These are phyloP conservation scores for Digitaria exilis DNA, from an alignment of 202 grass and related monocot species.

Conservation along the genomic window DNA sequence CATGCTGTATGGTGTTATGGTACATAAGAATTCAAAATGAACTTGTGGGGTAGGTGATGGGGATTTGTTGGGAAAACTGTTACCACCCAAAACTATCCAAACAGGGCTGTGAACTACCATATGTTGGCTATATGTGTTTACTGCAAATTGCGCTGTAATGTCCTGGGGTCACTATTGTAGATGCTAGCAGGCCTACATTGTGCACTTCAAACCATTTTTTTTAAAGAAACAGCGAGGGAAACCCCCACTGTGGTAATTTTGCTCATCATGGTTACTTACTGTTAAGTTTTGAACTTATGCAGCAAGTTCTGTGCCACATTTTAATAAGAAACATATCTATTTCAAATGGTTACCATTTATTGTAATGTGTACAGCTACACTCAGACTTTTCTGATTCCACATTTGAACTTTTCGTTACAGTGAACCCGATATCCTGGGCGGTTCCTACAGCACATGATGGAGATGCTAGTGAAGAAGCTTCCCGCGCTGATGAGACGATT, in stretches of 20 bases:
- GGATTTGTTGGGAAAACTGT: neutral
- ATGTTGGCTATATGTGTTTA: conserved; percentile 11
- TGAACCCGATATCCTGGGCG: conserved; percentile 55
- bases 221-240: too few species aligned
- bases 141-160: neutral
- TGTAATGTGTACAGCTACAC: neutral
- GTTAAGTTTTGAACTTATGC: neutral
- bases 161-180: neutral
- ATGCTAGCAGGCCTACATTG: conserved; percentile 7
- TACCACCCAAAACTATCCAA: neutral
- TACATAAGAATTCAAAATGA: conserved; percentile 25
- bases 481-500: conserved; percentile 19
- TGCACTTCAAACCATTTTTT: neutral
- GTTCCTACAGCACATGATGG: conserved; percentile 22
- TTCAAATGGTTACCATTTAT: conserved; percentile 1
- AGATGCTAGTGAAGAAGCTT: conserved; percentile 20
- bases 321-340: conserved; percentile 7
- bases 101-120: conserved; percentile 9
- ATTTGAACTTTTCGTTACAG: conserved; percentile 29
- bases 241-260: too few species aligned
- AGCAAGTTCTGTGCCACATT: neutral
- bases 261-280: neutral
- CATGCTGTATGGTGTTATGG: neutral
- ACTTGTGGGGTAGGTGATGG: neutral
- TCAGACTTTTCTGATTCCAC: conserved; percentile 19